phyloP scores from a whole-genome alignment of 495 filamentous ascomycete genomes.

The Neurospora sp. region DNA sequence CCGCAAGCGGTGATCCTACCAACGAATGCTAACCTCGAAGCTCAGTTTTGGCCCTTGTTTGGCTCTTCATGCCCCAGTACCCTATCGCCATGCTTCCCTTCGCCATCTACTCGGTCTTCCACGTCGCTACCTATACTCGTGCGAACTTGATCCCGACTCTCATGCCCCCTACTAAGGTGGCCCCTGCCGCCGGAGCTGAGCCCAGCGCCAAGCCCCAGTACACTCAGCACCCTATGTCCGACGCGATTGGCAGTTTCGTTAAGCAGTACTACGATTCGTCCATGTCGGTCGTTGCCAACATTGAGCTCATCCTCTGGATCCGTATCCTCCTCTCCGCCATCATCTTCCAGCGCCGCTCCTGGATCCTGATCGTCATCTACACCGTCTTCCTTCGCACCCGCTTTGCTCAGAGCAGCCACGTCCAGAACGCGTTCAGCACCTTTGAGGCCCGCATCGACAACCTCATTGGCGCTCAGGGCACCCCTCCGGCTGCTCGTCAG shows the following conservation, averaged over 20 bases:
- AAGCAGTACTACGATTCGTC: constrained; percentile 93
- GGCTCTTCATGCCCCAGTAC: constrained; percentile 86
- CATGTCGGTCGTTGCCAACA: constrained; percentile 68
- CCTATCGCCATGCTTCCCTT: constrained; percentile 86
- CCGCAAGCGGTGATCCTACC: constrained; percentile 1
- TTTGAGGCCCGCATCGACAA: constrained; percentile 69
- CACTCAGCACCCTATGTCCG: constrained; percentile 58
- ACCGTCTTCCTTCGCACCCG: constrained; percentile 85
- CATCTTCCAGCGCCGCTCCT: constrained; percentile 79
- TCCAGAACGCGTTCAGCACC: constrained; percentile 67
- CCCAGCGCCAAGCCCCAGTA: constrained; percentile 52
- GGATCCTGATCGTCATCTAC: constrained; percentile 78
- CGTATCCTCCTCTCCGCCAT: constrained; percentile 70
- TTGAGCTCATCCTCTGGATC: constrained; percentile 73
- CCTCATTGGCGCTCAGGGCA: constrained; percentile 72
- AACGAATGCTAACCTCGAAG: neutral
- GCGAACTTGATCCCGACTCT: constrained; percentile 60
- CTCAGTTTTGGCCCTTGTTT: constrained; percentile 85
- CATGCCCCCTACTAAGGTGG: constrained; percentile 30
- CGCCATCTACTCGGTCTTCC: constrained; percentile 95
- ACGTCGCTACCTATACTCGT: constrained; percentile 79
- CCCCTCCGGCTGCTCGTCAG: constrained; percentile 72
- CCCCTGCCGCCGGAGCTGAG: constrained; percentile 39
- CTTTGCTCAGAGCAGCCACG: constrained; percentile 82
- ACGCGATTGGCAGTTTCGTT: constrained; percentile 82